Conservation (phyloP, 1,284 basidiomycete species). For the Trametes sp. region DNA sequence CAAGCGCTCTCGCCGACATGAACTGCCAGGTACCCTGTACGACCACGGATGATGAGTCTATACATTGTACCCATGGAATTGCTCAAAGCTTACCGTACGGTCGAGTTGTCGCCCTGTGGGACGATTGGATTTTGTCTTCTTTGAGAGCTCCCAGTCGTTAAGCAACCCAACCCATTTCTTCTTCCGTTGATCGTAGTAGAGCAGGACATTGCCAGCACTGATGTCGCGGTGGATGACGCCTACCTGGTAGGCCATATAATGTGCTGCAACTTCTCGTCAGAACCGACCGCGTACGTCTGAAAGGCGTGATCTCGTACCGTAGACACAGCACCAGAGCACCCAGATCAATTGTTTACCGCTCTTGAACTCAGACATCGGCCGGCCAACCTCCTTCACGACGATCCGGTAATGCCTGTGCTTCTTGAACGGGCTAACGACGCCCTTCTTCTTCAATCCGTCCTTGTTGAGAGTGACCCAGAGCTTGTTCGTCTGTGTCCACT, state of each 20-base stretch:
- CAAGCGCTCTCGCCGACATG: constrained; percentile 13
- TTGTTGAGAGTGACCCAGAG: not conserved
- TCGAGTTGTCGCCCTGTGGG: constrained; percentile 5
- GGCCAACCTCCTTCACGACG: constrained; percentile 32
- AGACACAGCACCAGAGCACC: not conserved
- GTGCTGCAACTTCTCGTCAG: constrained; percentile 6
- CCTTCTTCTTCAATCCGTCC: constrained; percentile 3
- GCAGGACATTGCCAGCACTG: constrained; percentile 23
- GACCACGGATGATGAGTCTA: not conserved
- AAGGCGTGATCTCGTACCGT: not conserved
- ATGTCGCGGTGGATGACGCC: constrained; percentile 23
- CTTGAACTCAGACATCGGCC: constrained; percentile 18
- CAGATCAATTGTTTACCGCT: constrained; percentile 1
- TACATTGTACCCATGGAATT: no score
- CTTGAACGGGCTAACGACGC: constrained; percentile 3
- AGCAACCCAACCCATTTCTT: not conserved
- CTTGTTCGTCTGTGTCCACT: not conserved
- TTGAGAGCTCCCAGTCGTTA: constrained; percentile 28
- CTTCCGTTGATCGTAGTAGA: not conserved
- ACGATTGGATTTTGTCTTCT: not conserved
- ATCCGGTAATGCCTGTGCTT: constrained; percentile 22
- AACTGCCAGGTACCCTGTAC: constrained; percentile 29
- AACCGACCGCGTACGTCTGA: not conserved
- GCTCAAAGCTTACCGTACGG: constrained; percentile 20
- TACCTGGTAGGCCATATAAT: constrained; percentile 9